Percentiles rank a stretch among this genome's conserved stretches.
Evolutionary conservation across 1,139 yeast genomes (phyloP).

Genomic region (Pneumocystis oryctolagi): DNA sequence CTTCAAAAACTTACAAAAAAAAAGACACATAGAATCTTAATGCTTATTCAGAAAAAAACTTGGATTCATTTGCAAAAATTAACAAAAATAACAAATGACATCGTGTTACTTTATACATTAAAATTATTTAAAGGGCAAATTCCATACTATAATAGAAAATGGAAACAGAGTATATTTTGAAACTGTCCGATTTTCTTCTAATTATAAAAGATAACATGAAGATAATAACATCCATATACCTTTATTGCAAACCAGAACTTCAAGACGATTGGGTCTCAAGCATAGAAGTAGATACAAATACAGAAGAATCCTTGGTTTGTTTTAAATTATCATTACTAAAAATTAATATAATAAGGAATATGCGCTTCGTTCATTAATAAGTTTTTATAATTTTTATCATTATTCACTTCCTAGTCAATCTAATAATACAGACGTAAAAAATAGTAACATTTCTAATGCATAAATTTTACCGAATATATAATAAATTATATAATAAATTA

Average conservation of each 20-base stretch:
- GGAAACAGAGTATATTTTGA: slow-evolving; percentile 47
- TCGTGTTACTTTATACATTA: slow-evolving; percentile 55
- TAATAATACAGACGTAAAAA: neutral
- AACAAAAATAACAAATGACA: slow-evolving; percentile 38
- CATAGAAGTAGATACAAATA: slow-evolving; percentile 57
- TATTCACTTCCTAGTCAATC: neutral
- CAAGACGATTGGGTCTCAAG: slow-evolving; percentile 88
- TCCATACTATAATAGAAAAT: slow-evolving; percentile 84
- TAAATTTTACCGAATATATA: neutral
- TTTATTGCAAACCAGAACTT: slow-evolving; percentile 55
- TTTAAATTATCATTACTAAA: neutral
- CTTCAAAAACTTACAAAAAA: slow-evolving; percentile 25
- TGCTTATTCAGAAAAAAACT: slow-evolving; percentile 29
- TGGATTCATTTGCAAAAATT: slow-evolving; percentile 24
- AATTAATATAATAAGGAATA: neutral
- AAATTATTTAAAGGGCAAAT: slow-evolving; percentile 63
- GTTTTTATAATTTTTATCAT: neutral
- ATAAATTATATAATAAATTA: neutral
- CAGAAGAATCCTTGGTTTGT: slow-evolving; percentile 40
- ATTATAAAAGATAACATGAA: slow-evolving; percentile 51
- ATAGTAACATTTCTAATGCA: neutral
- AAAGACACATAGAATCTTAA: slow-evolving; percentile 29
- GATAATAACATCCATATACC: slow-evolving; percentile 69
- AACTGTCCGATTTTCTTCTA: neutral
- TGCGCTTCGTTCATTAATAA: neutral